A percentile compares a stretch with the other conserved stretches of the same genome.
Evolutionary conservation across 345 rosid genomes (phyloP).

Genomic region (Hibiscus tridactylites): DNA sequence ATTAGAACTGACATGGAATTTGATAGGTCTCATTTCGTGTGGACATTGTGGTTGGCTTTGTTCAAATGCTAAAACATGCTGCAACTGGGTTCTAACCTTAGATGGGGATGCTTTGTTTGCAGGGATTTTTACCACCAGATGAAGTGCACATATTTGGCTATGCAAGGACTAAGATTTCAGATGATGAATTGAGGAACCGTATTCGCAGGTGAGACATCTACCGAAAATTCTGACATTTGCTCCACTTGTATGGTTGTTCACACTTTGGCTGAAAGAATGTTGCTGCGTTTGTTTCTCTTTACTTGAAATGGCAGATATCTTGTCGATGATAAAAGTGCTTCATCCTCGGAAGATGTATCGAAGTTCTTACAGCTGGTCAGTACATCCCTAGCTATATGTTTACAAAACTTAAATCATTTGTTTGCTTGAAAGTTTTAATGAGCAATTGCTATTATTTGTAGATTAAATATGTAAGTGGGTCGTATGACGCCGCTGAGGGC

Average conservation of each 20-base stretch:
- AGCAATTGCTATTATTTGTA: conserved; percentile 22
- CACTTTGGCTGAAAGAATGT: background rate
- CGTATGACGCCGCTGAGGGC: conserved; percentile 80
- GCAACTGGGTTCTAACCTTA: background rate
- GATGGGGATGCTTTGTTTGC: conserved; percentile 12
- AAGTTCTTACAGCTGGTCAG: conserved; percentile 79
- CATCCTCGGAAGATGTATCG: conserved; percentile 42
- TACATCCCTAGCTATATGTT: conserved; percentile 11
- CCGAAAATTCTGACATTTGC: background rate
- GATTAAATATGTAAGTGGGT: conserved; percentile 91
- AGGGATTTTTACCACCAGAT: conserved; percentile 73
- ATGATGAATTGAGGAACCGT: conserved; percentile 59
- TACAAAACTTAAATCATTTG: background rate
- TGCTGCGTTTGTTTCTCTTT: background rate
- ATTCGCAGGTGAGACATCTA: conserved; percentile 51
- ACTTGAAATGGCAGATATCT: conserved; percentile 50
- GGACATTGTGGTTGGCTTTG: background rate
- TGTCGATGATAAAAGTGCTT: conserved; percentile 37
- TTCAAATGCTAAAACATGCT: background rate
- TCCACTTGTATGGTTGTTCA: background rate
- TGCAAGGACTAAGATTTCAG: conserved; percentile 85
- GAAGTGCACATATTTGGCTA: conserved; percentile 94
- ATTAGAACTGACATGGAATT: background rate
- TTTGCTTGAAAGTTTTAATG: conserved; percentile 3
- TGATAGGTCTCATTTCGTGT: background rate